Evolutionary conservation across 1,284 basidiomycete species (phyloP), one percentile per base, ranked within the genome.

Genomic region (Lentinus polychrous): DNA sequence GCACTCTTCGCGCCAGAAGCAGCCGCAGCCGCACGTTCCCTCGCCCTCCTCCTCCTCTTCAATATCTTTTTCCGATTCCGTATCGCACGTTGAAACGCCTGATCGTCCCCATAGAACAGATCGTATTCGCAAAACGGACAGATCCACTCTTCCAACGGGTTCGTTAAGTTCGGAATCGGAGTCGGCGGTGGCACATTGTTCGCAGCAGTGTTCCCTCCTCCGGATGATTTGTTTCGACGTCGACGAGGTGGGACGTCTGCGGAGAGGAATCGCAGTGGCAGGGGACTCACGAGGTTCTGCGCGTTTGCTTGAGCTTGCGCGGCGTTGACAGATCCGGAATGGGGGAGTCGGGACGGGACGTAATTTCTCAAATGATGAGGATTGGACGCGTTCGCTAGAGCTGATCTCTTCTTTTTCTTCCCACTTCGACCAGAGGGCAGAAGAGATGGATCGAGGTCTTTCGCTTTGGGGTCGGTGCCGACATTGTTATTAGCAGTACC

Each of bases 361-460:
- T 91, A 91, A 69, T 94, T 94, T 58, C 86, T 76, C 42, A 92
- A 75, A 68, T 93, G 91, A 66, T 94, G 91, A 3, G 91, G 91
- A 61, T 94, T 94, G 39, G 87, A 87, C 45, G 87, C 87, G 63
- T 93, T 92, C 24, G 90, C 89, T 15, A 91, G 69, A 2, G 84
- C 83, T 43, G 86, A 86, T 41, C 88, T 76, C 66, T 92, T 93
- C 78, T 93, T 94, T 78, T 93, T 92, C 76, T 90, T 91, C 33
- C 74, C 68, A 22, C 54, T 56, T 32, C 57, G 62, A 45, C 60
- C 49, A 60, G 66, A 64, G 32, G 38, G 58, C 54, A 48, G 55
- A 55, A 63, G 53, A 37, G 68, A 60, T 52, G 66, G 66, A 43
- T 77, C 76, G 38, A 66, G 53, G 27, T 27, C 27, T 27, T 27